Conservation (phyloP, 768 basidiomycete species). For the Hirschioporus abietinus region DNA sequence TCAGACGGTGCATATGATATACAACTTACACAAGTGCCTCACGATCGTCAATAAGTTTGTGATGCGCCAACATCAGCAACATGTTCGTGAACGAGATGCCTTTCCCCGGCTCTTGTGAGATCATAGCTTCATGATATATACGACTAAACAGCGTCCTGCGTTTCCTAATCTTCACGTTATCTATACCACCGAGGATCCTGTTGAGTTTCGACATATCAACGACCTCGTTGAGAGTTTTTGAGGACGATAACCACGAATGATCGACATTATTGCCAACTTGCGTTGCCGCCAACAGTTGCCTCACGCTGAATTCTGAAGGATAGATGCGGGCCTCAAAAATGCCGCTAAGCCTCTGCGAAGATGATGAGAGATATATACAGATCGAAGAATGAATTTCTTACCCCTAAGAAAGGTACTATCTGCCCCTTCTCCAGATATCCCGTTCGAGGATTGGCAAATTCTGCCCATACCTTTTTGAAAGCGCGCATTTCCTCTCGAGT, state of each 20-base stretch:
- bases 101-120: slow-evolving; percentile 61
- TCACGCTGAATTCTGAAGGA: slow-evolving; percentile 59
- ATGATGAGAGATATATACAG: slow-evolving; percentile 9
- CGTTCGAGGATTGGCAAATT: slow-evolving; percentile 72
- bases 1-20: slow-evolving; percentile 7
- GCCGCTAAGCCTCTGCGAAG: slow-evolving; percentile 66
- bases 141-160: slow-evolving; percentile 68
- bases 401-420: slow-evolving; percentile 78
- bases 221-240: slow-evolving; percentile 35
- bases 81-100: slow-evolving; percentile 92
- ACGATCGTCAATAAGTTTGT: slow-evolving; percentile 86
- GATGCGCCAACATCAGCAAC: slow-evolving; percentile 82
- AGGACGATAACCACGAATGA: slow-evolving; percentile 23
- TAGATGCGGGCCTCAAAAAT: slow-evolving; percentile 89
- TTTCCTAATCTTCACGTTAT: slow-evolving; percentile 55
- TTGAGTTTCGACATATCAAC: slow-evolving; percentile 64
- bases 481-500: slow-evolving; percentile 88
- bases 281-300: slow-evolving; percentile 51
- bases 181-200: slow-evolving; percentile 54
- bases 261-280: slow-evolving; percentile 31
- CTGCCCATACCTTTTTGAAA: slow-evolving; percentile 93
- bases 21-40: slow-evolving; percentile 78
- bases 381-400: slow-evolving; percentile 35
- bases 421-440: slow-evolving; percentile 68
- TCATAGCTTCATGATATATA: slow-evolving; percentile 81